A percentile compares a stretch with the other conserved stretches of the same genome.
These are phyloP conservation scores for Fusarium keratoplasticum DNA, from an alignment of 2,329 filamentous ascomycete species.

Conservation along the genomic window DNA sequence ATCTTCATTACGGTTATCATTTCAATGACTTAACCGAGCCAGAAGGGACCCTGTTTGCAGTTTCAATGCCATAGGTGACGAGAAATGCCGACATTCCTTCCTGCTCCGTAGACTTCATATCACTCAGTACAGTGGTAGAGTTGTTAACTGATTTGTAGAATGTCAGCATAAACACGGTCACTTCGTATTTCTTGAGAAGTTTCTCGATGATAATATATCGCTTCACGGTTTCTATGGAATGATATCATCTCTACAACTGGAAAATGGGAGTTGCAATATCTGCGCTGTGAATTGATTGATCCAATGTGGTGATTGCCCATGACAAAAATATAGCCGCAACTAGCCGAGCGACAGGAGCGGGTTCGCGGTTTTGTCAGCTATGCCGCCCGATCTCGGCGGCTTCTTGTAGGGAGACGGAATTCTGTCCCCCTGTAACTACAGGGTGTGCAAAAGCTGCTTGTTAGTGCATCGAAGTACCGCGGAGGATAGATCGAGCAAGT, in stretches of 20 bases:
- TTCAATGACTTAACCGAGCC: not conserved
- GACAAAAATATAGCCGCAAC: not conserved
- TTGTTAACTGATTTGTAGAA: too few species aligned
- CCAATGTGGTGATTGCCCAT: too few species aligned
- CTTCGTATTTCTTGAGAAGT: not conserved
- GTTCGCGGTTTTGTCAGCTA: not conserved
- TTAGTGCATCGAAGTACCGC: not conserved
- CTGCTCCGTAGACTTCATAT: too few species aligned
- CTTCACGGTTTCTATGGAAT: not conserved
- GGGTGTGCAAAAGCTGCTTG: not conserved
- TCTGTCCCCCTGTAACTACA: not conserved
- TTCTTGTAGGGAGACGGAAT: not conserved
- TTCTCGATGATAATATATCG: not conserved
- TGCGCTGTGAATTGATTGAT: not conserved
- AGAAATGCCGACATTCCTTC: too few species aligned
- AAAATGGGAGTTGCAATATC: not conserved
- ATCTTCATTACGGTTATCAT: not conserved
- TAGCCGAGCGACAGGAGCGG: not conserved
- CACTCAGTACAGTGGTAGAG: too few species aligned
- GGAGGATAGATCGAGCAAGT: not conserved
- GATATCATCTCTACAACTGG: not conserved
- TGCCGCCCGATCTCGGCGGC: not conserved
- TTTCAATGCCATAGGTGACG: not conserved
- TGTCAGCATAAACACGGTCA: not conserved
- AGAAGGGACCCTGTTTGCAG: not conserved